phyloP scores from a whole-genome alignment of 2,329 filamentous ascomycete genomes.

The Dactylellina cionopaga region DNA sequence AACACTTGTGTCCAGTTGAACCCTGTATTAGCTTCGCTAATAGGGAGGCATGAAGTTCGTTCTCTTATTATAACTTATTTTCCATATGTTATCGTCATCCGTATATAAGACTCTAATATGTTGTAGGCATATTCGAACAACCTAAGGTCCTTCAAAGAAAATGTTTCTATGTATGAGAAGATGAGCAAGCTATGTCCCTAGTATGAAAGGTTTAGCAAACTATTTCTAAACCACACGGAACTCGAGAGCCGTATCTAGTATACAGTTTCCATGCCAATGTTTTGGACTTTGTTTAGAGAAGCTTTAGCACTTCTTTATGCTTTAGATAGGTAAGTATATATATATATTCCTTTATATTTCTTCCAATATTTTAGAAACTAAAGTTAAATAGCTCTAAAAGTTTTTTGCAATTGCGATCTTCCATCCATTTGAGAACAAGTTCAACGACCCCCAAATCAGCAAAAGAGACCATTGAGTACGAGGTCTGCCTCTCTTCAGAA shows the following conservation, averaged over 20 bases:
- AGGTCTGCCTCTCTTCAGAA: constrained; percentile 57
- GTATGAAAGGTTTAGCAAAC: constrained; percentile 50
- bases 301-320: constrained; percentile 57
- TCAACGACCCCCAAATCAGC: constrained; percentile 55
- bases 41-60: constrained; percentile 63
- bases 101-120: neutral
- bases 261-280: constrained; percentile 60
- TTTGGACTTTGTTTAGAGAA: constrained; percentile 60
- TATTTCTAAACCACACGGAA: constrained; percentile 59
- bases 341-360: constrained; percentile 27
- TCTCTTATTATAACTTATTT: constrained; percentile 58
- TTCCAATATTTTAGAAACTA: neutral
- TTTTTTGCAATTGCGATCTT: constrained; percentile 55
- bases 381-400: constrained; percentile 13
- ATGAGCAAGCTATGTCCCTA: constrained; percentile 43
- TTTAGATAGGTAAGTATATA: constrained; percentile 56
- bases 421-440: constrained; percentile 58
- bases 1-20: constrained; percentile 61
- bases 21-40: constrained; percentile 60
- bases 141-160: constrained; percentile 29
- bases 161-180: constrained; percentile 30
- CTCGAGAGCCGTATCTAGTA: constrained; percentile 60
- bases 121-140: constrained; percentile 34
- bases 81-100: too few species aligned
- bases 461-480: constrained; percentile 55